Evolutionary conservation across 2,329 filamentous ascomycete species (phyloP).

Genomic region (Coleophoma eucalyptorum): DNA sequence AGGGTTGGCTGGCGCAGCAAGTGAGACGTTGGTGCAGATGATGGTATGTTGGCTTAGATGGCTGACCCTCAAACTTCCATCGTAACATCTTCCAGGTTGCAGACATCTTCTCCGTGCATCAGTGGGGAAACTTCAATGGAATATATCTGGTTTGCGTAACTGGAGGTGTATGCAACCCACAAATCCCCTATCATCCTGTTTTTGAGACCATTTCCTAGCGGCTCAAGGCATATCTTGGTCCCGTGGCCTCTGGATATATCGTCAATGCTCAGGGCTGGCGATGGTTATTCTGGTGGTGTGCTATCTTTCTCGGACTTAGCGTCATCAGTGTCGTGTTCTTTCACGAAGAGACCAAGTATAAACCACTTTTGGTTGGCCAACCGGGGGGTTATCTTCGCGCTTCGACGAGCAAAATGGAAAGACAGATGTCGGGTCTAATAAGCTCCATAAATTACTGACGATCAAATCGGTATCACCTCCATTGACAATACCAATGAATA

Average conservation of each 20-base stretch:
- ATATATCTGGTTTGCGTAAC: slow-evolving; percentile 38
- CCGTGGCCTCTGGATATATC: slow-evolving; percentile 35
- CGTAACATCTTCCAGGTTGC: slow-evolving; percentile 22
- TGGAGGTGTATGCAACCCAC: slow-evolving; percentile 15
- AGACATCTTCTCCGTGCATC: slow-evolving; percentile 44
- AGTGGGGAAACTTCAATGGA: slow-evolving; percentile 41
- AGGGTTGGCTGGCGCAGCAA: slow-evolving; percentile 37
- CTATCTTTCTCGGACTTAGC: slow-evolving; percentile 34
- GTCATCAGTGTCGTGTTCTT: slow-evolving; percentile 36
- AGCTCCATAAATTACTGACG: no score
- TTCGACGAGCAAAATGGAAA: background rate
- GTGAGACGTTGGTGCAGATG: slow-evolving; percentile 41
- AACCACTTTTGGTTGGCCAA: background rate
- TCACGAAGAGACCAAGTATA: slow-evolving; percentile 38
- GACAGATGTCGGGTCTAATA: no score
- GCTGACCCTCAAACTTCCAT: background rate
- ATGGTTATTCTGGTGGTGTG: slow-evolving; percentile 44
- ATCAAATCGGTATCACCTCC: no score
- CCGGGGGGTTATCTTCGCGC: background rate
- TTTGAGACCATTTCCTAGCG: background rate
- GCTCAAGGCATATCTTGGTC: slow-evolving; percentile 24
- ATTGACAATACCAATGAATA: background rate
- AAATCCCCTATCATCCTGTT: slow-evolving; percentile 12
- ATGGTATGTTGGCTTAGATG: slow-evolving; percentile 17
- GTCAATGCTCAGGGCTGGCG: slow-evolving; percentile 39